These are phyloP conservation scores for Thuidium tamariscinum DNA, from an alignment of 225 moss, liverwort and hornwort species.

Conservation along the genomic window DNA sequence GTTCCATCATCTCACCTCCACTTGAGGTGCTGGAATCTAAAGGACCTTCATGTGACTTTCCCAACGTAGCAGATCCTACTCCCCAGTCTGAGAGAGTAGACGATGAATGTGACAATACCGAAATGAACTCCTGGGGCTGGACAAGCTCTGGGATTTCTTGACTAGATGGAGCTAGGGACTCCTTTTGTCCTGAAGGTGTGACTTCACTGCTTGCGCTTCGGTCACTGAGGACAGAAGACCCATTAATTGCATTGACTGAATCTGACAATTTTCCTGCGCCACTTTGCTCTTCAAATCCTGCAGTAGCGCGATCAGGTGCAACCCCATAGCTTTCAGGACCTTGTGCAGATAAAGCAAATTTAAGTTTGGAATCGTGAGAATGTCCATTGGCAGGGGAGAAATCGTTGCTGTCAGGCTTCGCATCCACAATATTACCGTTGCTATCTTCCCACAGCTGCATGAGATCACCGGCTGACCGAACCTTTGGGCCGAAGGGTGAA, in stretches of 20 bases:
- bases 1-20: neutral
- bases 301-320: neutral
- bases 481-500: neutral
- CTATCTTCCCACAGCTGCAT: neutral
- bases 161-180: neutral
- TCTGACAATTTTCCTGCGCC: neutral
- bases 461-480: neutral
- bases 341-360: neutral
- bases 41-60: conserved; percentile 6
- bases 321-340: neutral
- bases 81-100: conserved; percentile 9
- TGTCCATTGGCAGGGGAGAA: neutral
- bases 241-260: neutral
- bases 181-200: neutral
- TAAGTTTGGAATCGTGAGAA: neutral
- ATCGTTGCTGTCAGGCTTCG: neutral
- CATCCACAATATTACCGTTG: neutral
- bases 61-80: neutral
- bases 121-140: neutral
- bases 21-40: conserved; percentile 1
- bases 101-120: neutral
- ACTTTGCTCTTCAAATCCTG: neutral
- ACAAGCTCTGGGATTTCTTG: neutral
- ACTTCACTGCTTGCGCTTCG: conserved; percentile 43
- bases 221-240: conserved; percentile 1